Percentiles rank a stretch among this genome's conserved stretches.
phyloP scores from a whole-genome alignment of 2,329 filamentous ascomycete genomes.

The Paraphoma chrysanthemicola region DNA sequence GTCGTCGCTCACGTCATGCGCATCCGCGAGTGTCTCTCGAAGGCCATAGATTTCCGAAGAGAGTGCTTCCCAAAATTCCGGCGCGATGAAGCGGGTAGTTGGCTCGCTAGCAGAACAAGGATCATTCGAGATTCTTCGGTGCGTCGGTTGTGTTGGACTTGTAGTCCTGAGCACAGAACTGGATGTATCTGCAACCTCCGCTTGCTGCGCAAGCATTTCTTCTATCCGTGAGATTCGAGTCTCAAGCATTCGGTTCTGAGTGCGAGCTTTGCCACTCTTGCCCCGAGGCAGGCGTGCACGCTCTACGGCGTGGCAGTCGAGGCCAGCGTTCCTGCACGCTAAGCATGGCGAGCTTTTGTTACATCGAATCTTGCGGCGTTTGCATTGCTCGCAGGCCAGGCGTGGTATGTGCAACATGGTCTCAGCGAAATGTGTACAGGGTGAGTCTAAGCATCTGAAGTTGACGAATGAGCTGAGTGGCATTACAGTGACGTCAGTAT shows the following conservation, averaged over 20 bases:
- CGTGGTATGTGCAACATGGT: conserved; percentile 8
- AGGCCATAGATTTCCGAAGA: conserved; percentile 10
- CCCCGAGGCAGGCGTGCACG: conserved; percentile 17
- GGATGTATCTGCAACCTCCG: neutral
- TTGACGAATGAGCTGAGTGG: too few relatives aligned
- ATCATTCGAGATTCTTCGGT: neutral
- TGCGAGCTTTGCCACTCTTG: conserved; percentile 6
- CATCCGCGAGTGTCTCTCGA: conserved; percentile 7
- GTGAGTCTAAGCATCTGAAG: too few relatives aligned
- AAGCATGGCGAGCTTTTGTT: conserved; percentile 17
- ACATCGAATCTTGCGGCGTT: conserved; percentile 14
- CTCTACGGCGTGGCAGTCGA: conserved; percentile 12
- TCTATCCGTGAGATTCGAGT: conserved; percentile 3
- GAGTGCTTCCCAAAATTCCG: conserved; percentile 17
- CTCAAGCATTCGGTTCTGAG: neutral
- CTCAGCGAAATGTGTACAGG: too few relatives aligned
- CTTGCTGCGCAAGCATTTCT: neutral
- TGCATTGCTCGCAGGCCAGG: conserved; percentile 16
- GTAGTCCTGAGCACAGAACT: neutral
- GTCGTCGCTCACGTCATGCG: neutral
- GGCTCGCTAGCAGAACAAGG: neutral
- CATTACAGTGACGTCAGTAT: too few relatives aligned
- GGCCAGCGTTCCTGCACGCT: conserved; percentile 8
- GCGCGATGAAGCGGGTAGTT: conserved; percentile 3
- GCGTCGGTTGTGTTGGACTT: too few relatives aligned